Evolutionary conservation across 2,329 filamentous ascomycete species (phyloP), one percentile per base, ranked within the genome.

Genomic region (Macroventuria anomochaeta): DNA sequence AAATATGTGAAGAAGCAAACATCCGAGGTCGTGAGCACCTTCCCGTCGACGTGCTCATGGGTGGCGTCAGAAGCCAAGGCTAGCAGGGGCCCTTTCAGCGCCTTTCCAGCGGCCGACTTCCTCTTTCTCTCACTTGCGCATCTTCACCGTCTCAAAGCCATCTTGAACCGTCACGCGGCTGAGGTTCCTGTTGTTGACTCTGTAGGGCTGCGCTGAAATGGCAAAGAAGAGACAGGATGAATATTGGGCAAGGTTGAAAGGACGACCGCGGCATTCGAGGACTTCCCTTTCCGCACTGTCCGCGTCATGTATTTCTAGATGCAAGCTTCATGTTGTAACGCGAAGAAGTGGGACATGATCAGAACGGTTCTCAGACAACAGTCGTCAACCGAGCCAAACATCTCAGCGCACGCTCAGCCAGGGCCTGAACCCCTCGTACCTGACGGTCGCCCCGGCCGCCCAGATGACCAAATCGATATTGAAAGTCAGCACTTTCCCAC

Each of bases 41-140:
- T 61, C 62, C 59, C 59, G 61, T 67, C 54, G 58, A 59, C 41
- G 55, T 43, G 59, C 52, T 59, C 62, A 53, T 61, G 47, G 63
- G 39, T 68, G 67, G 68, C 65, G 62, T 59, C 29, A 52, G 53
- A 34, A 56, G 63, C 64, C 64, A 62, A 64, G 64, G 49, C 31
- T 46, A 51, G 51, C 63, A 66, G 53, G 54, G 58, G 49, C 63
- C 40, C n/a, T 31, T 34, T 54, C 55, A 20, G 47, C 48, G 44
- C 40, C 12, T 31, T 37, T 53, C 54, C 23, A 49, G 50, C 46
- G 47, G 50, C 47, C 55, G 44, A 55, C 49, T 65, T 61, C 63
- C 61, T 48, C 41, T 57, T 61, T 63, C 50, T 42, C 33, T 46
- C 53, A 57, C 48, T 29, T 38, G 39, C 47, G 58, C 58, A 56